Evolutionary conservation across 163 green algal genomes (phyloP).

Genomic region (Volvox carteri): DNA sequence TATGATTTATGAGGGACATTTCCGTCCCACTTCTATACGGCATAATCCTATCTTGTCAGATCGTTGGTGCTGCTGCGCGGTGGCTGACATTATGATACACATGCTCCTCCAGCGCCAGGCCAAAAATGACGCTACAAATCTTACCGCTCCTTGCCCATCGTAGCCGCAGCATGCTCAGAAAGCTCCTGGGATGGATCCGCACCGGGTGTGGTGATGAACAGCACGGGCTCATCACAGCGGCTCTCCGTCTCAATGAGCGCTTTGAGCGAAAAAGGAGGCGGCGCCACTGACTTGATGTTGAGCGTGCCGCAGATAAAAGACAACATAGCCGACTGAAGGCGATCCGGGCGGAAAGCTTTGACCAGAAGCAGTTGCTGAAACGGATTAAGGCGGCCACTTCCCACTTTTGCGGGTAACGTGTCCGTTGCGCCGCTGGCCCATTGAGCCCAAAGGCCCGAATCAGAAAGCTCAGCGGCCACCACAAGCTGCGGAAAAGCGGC

Average conservation of each 20-base stretch:
- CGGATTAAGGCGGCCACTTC: slow-evolving; percentile 57
- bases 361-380: slow-evolving; percentile 81
- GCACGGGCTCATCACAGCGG: slow-evolving; percentile 67
- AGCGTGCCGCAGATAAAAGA: slow-evolving; percentile 65
- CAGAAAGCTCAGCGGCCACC: slow-evolving; percentile 61
- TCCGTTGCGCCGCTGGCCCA: slow-evolving; percentile 67
- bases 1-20: no score
- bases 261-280: slow-evolving; percentile 64
- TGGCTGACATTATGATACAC: no score
- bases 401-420: slow-evolving; percentile 53
- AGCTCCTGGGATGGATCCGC: slow-evolving; percentile 86
- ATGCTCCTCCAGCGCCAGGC: no score
- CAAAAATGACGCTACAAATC: background rate
- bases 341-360: slow-evolving; percentile 81
- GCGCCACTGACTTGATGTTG: slow-evolving; percentile 63
- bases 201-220: slow-evolving; percentile 85
- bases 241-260: slow-evolving; percentile 64
- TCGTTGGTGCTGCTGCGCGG: no score
- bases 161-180: slow-evolving; percentile 68
- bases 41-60: no score
- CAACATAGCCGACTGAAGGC: slow-evolving; percentile 75
- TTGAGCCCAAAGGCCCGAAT: slow-evolving; percentile 71
- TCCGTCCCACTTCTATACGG: background rate
- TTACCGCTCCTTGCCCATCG: slow-evolving; percentile 60
- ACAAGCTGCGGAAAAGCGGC: slow-evolving; percentile 69